Percentiles rank a stretch among this genome's conserved stretches.
These are phyloP conservation scores for Mycena capillaripes DNA, from an alignment of 768 basidiomycete species.

Conservation along the genomic window DNA sequence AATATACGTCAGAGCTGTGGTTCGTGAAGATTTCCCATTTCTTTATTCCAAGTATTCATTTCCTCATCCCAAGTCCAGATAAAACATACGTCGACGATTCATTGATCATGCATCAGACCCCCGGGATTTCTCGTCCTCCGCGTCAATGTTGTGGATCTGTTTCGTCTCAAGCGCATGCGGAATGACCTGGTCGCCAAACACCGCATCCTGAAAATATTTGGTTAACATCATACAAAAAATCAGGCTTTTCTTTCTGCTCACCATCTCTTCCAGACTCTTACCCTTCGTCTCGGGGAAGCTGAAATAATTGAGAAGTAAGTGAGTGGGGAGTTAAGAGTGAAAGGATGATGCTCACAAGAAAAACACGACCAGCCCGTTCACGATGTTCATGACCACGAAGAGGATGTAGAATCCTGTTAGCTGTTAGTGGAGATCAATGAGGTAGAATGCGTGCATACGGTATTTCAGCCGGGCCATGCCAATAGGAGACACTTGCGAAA, in stretches of 20 bases:
- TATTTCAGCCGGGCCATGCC: slow-evolving; percentile 31
- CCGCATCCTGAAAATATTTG: slow-evolving; percentile 20
- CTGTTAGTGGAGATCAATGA: neutral
- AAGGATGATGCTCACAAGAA: slow-evolving; percentile 30
- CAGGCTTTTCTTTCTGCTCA: neutral
- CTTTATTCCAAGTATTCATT: too few relatives aligned
- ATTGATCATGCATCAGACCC: neutral
- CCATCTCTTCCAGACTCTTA: slow-evolving; percentile 37
- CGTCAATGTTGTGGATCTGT: slow-evolving; percentile 24
- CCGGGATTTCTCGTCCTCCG: slow-evolving; percentile 14
- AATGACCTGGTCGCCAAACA: slow-evolving; percentile 36
- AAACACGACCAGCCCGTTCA: slow-evolving; percentile 28
- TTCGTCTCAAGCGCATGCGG: slow-evolving; percentile 36
- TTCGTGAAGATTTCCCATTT: too few relatives aligned
- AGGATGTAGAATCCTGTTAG: slow-evolving; percentile 30
- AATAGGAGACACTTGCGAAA: slow-evolving; percentile 34
- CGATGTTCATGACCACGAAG: slow-evolving; percentile 31
- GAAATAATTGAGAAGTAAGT: neutral
- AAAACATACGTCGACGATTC: neutral
- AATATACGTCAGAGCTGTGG: too few relatives aligned
- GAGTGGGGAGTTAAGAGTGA: neutral
- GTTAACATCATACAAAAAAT: neutral
- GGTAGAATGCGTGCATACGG: neutral
- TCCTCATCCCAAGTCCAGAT: too few relatives aligned
- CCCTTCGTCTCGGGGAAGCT: slow-evolving; percentile 39